Evolutionary conservation across 495 filamentous ascomycete genomes (phyloP).

Genomic region (Xeromyces bisporus): DNA sequence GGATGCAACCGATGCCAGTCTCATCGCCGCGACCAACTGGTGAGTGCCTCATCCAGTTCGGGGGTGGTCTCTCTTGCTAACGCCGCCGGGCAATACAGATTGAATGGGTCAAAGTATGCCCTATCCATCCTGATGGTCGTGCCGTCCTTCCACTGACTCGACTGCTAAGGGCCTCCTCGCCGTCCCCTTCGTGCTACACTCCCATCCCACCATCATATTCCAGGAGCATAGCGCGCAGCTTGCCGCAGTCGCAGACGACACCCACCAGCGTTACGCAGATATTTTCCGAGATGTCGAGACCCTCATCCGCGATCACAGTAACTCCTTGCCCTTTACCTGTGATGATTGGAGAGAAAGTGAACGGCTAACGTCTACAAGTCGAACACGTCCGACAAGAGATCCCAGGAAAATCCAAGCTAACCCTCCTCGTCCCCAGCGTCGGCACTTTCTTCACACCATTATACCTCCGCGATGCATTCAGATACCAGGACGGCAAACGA

Average conservation of each 20-base stretch:
- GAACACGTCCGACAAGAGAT: conserved; percentile 44
- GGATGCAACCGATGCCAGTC: conserved; percentile 27
- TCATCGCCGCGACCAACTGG: conserved; percentile 76
- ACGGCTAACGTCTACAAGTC: conserved; percentile 29
- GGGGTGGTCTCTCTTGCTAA: conserved; percentile 1
- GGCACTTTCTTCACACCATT: conserved; percentile 85
- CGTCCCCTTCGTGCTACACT: conserved; percentile 93
- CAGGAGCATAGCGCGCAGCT: conserved; percentile 31
- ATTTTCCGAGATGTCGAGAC: conserved; percentile 89
- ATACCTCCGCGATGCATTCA: conserved; percentile 73
- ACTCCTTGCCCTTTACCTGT: conserved; percentile 5
- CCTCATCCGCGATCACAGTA: conserved; percentile 86
- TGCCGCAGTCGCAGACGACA: conserved; percentile 37
- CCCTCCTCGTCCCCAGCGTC: conserved; percentile 76
- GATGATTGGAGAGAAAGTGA: background rate
- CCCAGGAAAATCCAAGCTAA: conserved; percentile 67
- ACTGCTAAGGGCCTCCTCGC: conserved; percentile 60
- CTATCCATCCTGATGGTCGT: conserved; percentile 1
- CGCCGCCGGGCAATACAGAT: conserved; percentile 24
- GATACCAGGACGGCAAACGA: conserved; percentile 67
- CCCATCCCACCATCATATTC: conserved; percentile 74
- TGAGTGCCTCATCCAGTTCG: conserved; percentile 23
- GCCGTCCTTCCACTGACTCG: conserved; percentile 21
- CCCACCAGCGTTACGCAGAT: conserved; percentile 75
- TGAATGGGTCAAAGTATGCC: conserved; percentile 49